Base-by-base conservation (phyloP, 768 basidiomycete genomes). In the Boletales sp. region DNA sequence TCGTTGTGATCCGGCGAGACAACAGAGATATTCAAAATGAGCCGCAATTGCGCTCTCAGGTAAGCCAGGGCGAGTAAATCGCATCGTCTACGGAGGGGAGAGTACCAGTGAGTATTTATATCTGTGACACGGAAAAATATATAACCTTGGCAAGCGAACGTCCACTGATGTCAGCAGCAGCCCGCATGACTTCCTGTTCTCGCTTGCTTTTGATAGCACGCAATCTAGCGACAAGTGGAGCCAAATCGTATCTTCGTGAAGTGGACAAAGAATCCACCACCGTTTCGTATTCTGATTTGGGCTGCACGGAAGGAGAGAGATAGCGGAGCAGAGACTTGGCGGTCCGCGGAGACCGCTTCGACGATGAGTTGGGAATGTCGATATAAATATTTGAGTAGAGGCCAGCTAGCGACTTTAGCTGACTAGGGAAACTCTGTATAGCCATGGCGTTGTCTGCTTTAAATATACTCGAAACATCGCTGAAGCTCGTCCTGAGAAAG, bases 21-120 rank as follows among this genome's bases (percentile, higher is more conserved):
- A 78, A 60, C 93, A 94, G 1, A 87, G 58, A 61, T 97, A 97
- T 68, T 95, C 89, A 62, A 98, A 97, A 62, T 93, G 89, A 5
- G 94, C 88, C 0, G 78, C 84, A 8, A 89, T 68, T 15, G 75
- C 72, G 30, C 76, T 71, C 61, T 90, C 88, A 1, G 80, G 78
- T 48, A 78, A 63, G 9, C 78, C 81, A 18, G 78, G 74, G 36
- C 69, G 64, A 2, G 81, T 74, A 58, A 90, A 90, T 3, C 84
- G 77, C 94, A 95, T 97, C 24, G 89, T 89, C 91, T 93, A 19
- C 24, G 13, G 47, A 34, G 27, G 15, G 18, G 21, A 4, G 21
- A 14, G 32, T 11, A 8, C 34, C 9, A 31, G 29, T 58, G 19
- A 51, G 35, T 12, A 29, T 40, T 24, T 18, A 18, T 15, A 15